Conservation (phyloP, 2,329 filamentous ascomycete genomes). For the Aspergillus versicolor region DNA sequence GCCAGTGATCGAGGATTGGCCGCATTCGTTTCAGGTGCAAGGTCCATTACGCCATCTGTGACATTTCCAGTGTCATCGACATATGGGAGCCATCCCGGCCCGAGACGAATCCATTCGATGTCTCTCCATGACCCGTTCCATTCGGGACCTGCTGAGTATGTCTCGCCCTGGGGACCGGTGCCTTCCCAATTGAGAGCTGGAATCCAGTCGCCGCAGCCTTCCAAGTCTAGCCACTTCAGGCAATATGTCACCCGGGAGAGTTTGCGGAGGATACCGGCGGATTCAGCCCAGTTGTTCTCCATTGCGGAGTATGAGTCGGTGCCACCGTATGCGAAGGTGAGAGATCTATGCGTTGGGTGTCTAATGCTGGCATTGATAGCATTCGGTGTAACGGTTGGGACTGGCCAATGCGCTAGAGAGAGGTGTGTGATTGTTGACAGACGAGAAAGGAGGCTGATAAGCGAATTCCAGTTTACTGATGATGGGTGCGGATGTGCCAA, state of each 20-base stretch:
- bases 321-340: conserved; percentile 49
- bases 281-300: conserved; percentile 57
- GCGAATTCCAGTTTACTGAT: conserved; percentile 54
- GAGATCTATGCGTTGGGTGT: conserved; percentile 39
- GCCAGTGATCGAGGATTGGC: conserved; percentile 16
- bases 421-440: conserved; percentile 61
- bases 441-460: conserved; percentile 54
- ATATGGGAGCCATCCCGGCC: conserved; percentile 42
- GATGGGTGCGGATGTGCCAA: conserved; percentile 50
- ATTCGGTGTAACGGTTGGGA: conserved; percentile 58
- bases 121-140: conserved; percentile 49
- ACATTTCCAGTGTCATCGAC: conserved; percentile 15
- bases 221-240: conserved; percentile 61
- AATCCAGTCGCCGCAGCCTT: conserved; percentile 59
- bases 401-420: conserved; percentile 63
- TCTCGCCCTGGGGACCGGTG: conserved; percentile 26
- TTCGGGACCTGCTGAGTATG: conserved; percentile 37
- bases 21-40: not conserved
- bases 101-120: conserved; percentile 42
- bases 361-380: conserved; percentile 46
- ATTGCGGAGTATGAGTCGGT: conserved; percentile 53
- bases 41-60: not conserved
- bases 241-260: conserved; percentile 58
- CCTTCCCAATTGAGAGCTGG: conserved; percentile 50
- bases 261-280: conserved; percentile 55